A percentile compares a stretch with the other conserved stretches of the same genome.
phyloP scores from a whole-genome alignment of 139 green algal genomes.

The Tetraselmis striata region DNA sequence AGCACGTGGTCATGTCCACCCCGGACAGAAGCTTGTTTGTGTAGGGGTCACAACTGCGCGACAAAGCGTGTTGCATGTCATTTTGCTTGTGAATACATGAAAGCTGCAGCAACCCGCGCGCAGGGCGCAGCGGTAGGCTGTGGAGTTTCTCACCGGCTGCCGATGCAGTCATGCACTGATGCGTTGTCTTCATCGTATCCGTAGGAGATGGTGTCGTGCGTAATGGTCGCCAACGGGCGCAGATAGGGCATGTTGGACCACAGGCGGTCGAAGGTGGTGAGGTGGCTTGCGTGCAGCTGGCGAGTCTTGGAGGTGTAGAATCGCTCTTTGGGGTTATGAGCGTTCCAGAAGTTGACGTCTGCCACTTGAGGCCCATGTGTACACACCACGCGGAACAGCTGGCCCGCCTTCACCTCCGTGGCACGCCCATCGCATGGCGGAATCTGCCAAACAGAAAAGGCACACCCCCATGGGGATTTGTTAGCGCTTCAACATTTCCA shows the following conservation, averaged over 20 bases:
- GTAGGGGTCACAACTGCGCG: conserved; percentile 20
- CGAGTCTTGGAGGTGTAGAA: conserved; percentile 25
- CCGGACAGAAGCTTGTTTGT: conserved; percentile 27
- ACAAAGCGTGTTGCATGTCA: too few relatives aligned
- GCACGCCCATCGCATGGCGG: background rate
- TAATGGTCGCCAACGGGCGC: conserved; percentile 27
- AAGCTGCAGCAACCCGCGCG: too few relatives aligned
- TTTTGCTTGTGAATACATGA: too few relatives aligned
- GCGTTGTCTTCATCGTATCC: conserved; percentile 24
- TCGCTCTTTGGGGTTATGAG: conserved; percentile 20
- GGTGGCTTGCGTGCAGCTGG: conserved; percentile 24
- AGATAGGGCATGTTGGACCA: conserved; percentile 23
- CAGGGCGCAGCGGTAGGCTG: too few relatives aligned
- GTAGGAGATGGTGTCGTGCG: conserved; percentile 17
- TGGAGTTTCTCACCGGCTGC: conserved; percentile 21
- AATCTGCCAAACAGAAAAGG: background rate
- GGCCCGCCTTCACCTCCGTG: conserved; percentile 11
- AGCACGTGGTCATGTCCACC: conserved; percentile 20
- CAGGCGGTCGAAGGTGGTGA: conserved; percentile 19
- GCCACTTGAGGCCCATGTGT: conserved; percentile 20
- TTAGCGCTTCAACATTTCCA: background rate
- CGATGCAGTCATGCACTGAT: conserved; percentile 26
- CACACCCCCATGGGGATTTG: background rate
- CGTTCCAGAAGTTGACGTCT: conserved; percentile 26
- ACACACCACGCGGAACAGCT: conserved; percentile 19